These are phyloP conservation scores for Diplodia scrobiculata DNA, from an alignment of 2,329 filamentous ascomycete species.

Conservation along the genomic window DNA sequence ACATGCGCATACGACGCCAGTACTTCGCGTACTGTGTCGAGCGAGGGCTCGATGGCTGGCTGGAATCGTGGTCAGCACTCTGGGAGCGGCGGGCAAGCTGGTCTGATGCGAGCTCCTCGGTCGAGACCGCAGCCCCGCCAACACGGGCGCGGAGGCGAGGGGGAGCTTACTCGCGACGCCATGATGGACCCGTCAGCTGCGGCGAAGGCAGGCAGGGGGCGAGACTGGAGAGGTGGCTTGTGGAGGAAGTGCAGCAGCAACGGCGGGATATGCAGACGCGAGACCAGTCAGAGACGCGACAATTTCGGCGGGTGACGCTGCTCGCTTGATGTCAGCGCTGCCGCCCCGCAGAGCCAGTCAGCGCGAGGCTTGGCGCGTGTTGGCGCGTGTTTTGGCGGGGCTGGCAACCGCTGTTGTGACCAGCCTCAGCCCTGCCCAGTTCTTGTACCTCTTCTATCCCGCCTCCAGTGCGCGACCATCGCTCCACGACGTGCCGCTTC, in stretches of 20 bases:
- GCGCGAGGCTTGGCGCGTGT: constrained; percentile 16
- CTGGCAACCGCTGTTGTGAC: constrained; percentile 22
- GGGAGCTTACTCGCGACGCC: constrained; percentile 23
- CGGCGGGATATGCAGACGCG: not conserved
- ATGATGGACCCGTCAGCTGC: not conserved
- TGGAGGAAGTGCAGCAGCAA: not conserved
- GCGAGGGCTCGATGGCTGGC: constrained; percentile 57
- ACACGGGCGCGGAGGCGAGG: not conserved
- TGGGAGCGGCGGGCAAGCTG: not conserved
- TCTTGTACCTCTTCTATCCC: not conserved
- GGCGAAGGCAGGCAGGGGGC: too few species aligned
- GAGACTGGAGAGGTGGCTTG: not conserved
- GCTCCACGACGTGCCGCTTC: constrained; percentile 3
- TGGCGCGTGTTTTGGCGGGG: constrained; percentile 24
- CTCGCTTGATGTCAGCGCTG: constrained; percentile 21
- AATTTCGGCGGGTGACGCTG: constrained; percentile 9
- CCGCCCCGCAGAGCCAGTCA: constrained; percentile 14
- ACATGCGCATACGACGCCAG: constrained; percentile 55
- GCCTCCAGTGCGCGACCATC: not conserved
- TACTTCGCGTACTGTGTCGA: constrained; percentile 62
- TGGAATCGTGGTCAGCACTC: constrained; percentile 21
- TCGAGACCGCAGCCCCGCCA: not conserved
- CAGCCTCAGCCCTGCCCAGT: not conserved
- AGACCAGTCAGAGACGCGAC: constrained; percentile 4
- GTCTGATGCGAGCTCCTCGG: not conserved